These are phyloP conservation scores for Adiantum capillusveneris DNA, from an alignment of 75 land plant species.

Conservation along the genomic window DNA sequence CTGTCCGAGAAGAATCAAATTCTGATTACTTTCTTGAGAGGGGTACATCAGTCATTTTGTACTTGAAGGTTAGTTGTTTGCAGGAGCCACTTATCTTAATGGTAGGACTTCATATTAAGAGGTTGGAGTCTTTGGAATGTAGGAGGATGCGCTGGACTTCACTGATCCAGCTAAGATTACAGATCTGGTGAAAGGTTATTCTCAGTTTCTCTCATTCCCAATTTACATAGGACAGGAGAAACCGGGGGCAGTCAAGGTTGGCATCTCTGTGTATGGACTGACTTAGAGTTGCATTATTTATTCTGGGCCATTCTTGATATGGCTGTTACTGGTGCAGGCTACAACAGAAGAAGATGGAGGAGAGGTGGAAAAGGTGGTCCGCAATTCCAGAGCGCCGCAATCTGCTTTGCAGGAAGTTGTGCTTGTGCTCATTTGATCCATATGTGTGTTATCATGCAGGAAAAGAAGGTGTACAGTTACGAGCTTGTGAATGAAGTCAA, in stretches of 20 bases:
- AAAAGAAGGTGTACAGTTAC: conserved; percentile 5
- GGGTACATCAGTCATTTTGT: conserved; percentile 79
- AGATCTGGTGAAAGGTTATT: conserved; percentile 87
- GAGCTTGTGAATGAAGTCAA: conserved; percentile 11
- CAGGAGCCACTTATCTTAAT: too few relatives aligned
- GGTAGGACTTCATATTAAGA: conserved; percentile 7
- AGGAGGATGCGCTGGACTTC: conserved; percentile 74
- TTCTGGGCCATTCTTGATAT: too few relatives aligned
- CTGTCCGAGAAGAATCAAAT: conserved; percentile 77
- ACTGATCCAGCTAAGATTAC: conserved; percentile 73
- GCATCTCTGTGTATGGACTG: too few relatives aligned
- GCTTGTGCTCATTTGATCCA: too few relatives aligned
- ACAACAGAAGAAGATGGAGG: neutral
- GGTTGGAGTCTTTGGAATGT: conserved; percentile 50
- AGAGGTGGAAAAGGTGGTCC: too few relatives aligned
- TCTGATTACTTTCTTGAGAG: conserved; percentile 72
- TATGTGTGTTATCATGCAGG: too few relatives aligned
- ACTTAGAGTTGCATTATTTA: too few relatives aligned
- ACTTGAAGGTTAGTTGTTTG: conserved; percentile 85
- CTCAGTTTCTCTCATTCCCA: conserved; percentile 98
- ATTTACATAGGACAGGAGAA: conserved; percentile 95
- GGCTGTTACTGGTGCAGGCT: neutral
- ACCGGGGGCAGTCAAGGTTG: conserved; percentile 58
- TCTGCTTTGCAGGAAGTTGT: too few relatives aligned
- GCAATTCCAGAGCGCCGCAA: too few relatives aligned